phyloP scores from a whole-genome alignment of 1,284 basidiomycete species.

The Schizophyllum commune region DNA sequence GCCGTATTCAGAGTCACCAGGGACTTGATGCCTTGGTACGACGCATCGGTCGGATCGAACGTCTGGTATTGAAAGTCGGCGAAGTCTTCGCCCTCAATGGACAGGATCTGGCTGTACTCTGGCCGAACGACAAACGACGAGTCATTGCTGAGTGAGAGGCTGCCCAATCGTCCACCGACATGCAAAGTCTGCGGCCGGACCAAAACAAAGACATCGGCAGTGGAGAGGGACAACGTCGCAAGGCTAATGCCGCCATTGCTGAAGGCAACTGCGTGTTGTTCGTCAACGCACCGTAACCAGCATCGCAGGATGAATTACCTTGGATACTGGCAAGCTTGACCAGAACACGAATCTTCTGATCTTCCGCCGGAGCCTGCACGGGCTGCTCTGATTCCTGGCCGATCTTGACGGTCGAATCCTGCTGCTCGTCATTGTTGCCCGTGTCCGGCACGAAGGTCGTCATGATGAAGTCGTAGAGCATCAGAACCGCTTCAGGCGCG shows the following conservation, averaged over 20 bases:
- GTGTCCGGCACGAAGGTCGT: conserved; percentile 77
- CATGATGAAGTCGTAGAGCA: conserved; percentile 97
- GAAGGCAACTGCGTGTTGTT: conserved; percentile 48
- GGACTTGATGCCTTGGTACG: conserved; percentile 82
- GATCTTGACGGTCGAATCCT: not conserved
- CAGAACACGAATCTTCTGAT: conserved; percentile 70
- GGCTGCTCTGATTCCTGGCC: not conserved
- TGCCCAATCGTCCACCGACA: conserved; percentile 82
- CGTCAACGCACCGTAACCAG: too few relatives aligned
- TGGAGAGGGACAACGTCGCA: conserved; percentile 87
- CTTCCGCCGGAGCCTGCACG: not conserved
- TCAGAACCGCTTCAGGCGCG: conserved; percentile 87
- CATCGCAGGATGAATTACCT: too few relatives aligned
- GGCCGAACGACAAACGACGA: conserved; percentile 42
- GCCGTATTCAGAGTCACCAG: conserved; percentile 82
- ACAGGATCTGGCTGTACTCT: conserved; percentile 83
- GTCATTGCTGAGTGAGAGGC: conserved; percentile 81
- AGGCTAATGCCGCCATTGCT: conserved; percentile 71
- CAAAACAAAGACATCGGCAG: conserved; percentile 82
- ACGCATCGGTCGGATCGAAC: conserved; percentile 65
- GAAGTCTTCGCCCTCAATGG: conserved; percentile 93
- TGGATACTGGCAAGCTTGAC: conserved; percentile 84
- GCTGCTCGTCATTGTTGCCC: conserved; percentile 7
- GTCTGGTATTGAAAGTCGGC: conserved; percentile 96
- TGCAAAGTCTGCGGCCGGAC: conserved; percentile 72